Base-by-base conservation (phyloP, 2,329 filamentous ascomycete genomes). In the Fusarium armeniacum region DNA sequence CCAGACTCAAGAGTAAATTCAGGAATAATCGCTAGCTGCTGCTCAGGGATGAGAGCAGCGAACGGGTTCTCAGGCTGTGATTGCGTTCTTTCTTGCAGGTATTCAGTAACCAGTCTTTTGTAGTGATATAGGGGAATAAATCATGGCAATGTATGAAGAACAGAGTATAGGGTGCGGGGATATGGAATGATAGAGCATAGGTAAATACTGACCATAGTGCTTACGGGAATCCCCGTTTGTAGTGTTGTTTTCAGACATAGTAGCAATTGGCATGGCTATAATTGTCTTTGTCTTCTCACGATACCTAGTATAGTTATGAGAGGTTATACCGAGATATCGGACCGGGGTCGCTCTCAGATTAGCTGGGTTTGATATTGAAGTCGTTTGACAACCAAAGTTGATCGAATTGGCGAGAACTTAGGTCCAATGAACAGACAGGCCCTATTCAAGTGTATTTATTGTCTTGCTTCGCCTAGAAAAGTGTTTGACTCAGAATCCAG, bases 1-100 rank as follows among this genome's bases (percentile, higher is more conserved):
- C 96, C 96, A 3, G 94, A 98, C 80, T 99, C 96, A 71, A 99
- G 91, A 11, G 91, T 94, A 79, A 98, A 97, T 28, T 90, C 90
- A 3, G 96, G 95, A 58, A 99, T 88, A 65, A 96, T 88, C 60
- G 92, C 93, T 76, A 97, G 91, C 56, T 91, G 86, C 82, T 98
- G 96, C 75, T 97, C 91, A 54, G 93, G 91, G 54, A 99, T 97
- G 76, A 98, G 86, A 69, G 86, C 82, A 65, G 93, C 89, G 79
- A 94, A 98, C 32, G 94, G 95, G 82, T 98, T 99, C 83, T 98
- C 95, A 76, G 92, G 90, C 81, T 98, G 93, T 58, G 87, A 83
- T 70, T 80, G 83, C 71, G 79, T 85, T 85, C 87, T 89, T 88
- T 86, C 87, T 89, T 88, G 77, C 83, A 84, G 82, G 85, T 86